These are phyloP conservation scores for Sinapis alba DNA, from an alignment of 441 rosid genomes.

Conservation along the genomic window DNA sequence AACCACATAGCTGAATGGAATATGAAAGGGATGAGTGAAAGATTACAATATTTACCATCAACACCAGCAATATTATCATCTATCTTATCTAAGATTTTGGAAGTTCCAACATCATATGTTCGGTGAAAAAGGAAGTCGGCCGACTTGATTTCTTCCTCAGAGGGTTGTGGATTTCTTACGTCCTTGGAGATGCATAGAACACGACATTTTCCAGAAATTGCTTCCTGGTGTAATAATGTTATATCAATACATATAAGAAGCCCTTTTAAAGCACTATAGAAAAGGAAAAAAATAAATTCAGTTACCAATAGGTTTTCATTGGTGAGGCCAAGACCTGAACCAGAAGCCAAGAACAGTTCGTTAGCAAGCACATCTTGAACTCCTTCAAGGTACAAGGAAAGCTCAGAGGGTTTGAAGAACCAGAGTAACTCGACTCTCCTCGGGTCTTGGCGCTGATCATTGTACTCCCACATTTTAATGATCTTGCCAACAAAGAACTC, in stretches of 20 bases:
- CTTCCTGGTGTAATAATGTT: constrained; percentile 51
- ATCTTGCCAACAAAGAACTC: not conserved
- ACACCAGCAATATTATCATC: constrained; percentile 62
- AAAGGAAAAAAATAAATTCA: not conserved
- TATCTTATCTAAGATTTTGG: constrained; percentile 46
- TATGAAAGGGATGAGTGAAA: not conserved
- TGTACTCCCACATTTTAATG: not conserved
- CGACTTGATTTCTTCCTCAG: constrained; percentile 50
- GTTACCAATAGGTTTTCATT: constrained; percentile 80
- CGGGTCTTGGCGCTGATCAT: not conserved
- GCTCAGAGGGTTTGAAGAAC: constrained; percentile 51
- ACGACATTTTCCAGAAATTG: constrained; percentile 76
- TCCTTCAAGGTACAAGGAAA: constrained; percentile 42
- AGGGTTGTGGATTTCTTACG: constrained; percentile 60
- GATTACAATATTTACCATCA: constrained; percentile 49
- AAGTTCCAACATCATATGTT: constrained; percentile 60
- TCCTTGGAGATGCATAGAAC: constrained; percentile 74
- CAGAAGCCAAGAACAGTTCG: constrained; percentile 78
- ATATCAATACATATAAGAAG: too few relatives aligned
- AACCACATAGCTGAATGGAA: not conserved
- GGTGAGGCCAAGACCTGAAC: constrained; percentile 74
- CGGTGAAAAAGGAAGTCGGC: constrained; percentile 68
- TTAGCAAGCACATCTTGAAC: constrained; percentile 40
- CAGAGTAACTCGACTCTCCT: constrained; percentile 9
- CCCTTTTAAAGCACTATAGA: not conserved